Conservation (phyloP, 1,284 basidiomycete species). For the Hypsizygus ulmarius region DNA sequence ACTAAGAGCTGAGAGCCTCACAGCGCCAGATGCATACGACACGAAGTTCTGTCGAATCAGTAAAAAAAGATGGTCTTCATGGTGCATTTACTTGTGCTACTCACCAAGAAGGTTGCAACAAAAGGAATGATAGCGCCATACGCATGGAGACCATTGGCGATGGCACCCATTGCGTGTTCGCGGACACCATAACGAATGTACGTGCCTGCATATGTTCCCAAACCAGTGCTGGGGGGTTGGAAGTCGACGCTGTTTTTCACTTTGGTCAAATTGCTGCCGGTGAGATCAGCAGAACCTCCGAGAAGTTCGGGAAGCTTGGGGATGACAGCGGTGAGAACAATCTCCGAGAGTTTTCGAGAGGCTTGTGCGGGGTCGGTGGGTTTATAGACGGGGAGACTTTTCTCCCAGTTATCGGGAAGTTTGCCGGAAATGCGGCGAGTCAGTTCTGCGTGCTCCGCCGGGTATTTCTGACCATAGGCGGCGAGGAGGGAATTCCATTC, state of each 20-base stretch:
- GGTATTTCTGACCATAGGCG: constrained; percentile 77
- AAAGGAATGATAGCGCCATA: constrained; percentile 87
- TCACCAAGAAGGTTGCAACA: constrained; percentile 83
- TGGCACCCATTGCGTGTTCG: constrained; percentile 96
- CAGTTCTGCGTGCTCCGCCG: constrained; percentile 84
- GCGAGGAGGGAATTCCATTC: constrained; percentile 77
- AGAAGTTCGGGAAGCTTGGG: constrained; percentile 80
- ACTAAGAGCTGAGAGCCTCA: constrained; percentile 88
- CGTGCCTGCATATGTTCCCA: constrained; percentile 84
- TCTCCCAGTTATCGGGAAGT: constrained; percentile 87
- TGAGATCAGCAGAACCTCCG: constrained; percentile 92
- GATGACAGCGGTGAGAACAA: constrained; percentile 77
- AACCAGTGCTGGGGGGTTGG: constrained; percentile 83
- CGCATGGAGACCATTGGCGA: constrained; percentile 86
- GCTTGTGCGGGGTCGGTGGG: constrained; percentile 82
- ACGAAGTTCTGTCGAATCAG: constrained; percentile 74
- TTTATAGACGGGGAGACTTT: constrained; percentile 81
- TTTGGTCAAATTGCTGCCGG: constrained; percentile 89
- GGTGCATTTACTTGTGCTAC: constrained; percentile 13
- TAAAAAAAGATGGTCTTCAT: neutral
- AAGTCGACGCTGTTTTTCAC: constrained; percentile 85
- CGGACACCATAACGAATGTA: constrained; percentile 97
- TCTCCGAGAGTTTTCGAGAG: constrained; percentile 91
- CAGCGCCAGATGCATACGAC: constrained; percentile 89
- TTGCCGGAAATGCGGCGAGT: constrained; percentile 80